These are phyloP conservation scores for Fusarium hainanense DNA, from an alignment of 2,329 filamentous ascomycete genomes.

Conservation along the genomic window DNA sequence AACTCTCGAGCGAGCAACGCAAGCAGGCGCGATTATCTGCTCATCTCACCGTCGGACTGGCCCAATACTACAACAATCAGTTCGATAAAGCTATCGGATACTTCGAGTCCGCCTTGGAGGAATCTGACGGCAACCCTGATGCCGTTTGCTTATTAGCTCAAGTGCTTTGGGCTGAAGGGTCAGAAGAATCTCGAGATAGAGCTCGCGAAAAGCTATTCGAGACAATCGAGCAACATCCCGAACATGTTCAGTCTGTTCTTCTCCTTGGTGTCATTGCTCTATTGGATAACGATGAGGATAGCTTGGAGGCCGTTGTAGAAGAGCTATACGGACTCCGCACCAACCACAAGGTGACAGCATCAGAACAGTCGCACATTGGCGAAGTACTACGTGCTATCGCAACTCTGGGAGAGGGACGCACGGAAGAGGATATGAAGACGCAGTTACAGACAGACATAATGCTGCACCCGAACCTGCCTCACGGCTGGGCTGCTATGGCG, in stretches of 20 bases:
- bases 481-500: slow-evolving; percentile 83
- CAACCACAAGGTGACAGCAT: slow-evolving; percentile 68
- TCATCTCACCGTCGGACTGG: slow-evolving; percentile 85
- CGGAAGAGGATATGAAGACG: slow-evolving; percentile 63
- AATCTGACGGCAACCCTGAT: slow-evolving; percentile 81
- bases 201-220: slow-evolving; percentile 85
- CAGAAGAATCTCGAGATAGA: slow-evolving; percentile 76
- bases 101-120: slow-evolving; percentile 82
- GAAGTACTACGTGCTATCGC: slow-evolving; percentile 82
- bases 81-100: slow-evolving; percentile 78
- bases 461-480: slow-evolving; percentile 80
- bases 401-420: slow-evolving; percentile 61
- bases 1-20: slow-evolving; percentile 72
- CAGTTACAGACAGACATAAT: slow-evolving; percentile 83
- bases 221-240: slow-evolving; percentile 77
- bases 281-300: slow-evolving; percentile 81
- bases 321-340: slow-evolving; percentile 81
- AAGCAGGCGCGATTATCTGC: slow-evolving; percentile 82
- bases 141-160: slow-evolving; percentile 89
- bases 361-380: slow-evolving; percentile 76
- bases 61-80: slow-evolving; percentile 76
- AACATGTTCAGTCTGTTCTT: slow-evolving; percentile 82
- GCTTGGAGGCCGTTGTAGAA: slow-evolving; percentile 80
- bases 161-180: slow-evolving; percentile 91
- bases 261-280: slow-evolving; percentile 87